Conservation (phyloP, 306 rosid species). For the Arachis hypogaea region DNA sequence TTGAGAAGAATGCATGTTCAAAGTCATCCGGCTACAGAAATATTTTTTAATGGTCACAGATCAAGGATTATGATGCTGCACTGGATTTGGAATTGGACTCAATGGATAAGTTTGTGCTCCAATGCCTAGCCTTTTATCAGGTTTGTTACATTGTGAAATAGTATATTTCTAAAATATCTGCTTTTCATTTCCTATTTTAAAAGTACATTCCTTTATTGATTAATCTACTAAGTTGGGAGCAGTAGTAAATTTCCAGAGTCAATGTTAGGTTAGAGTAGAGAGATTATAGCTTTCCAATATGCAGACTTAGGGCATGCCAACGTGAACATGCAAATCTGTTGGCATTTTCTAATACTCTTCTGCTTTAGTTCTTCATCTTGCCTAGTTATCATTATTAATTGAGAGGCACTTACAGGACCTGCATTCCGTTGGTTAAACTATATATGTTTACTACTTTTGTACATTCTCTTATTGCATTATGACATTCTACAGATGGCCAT, state of each 20-base stretch:
- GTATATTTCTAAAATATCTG: not conserved
- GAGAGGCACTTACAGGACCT: not conserved
- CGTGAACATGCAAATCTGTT: conserved; percentile 9
- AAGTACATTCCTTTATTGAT: conserved; percentile 12
- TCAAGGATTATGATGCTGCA: conserved; percentile 94
- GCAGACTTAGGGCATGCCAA: not conserved
- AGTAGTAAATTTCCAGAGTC: conserved; percentile 27
- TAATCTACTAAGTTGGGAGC: conserved; percentile 20
- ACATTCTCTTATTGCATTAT: conserved; percentile 13
- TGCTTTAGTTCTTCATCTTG: conserved; percentile 16
- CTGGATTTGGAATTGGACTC: conserved; percentile 93
- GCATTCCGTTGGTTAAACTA: conserved; percentile 2
- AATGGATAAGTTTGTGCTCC: conserved; percentile 82
- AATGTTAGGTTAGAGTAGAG: conserved; percentile 24
- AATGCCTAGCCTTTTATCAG: conserved; percentile 91
- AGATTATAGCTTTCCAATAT: conserved; percentile 13
- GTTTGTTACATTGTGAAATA: conserved; percentile 45
- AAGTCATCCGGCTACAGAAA: conserved; percentile 31
- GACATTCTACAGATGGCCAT: conserved; percentile 10
- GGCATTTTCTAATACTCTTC: conserved; percentile 21
- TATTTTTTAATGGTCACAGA: conserved; percentile 53
- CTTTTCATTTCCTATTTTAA: not conserved
- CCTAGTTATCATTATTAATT: conserved; percentile 12
- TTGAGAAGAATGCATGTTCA: conserved; percentile 32
- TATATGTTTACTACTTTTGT: not conserved